These are phyloP conservation scores for Eucalyptus cloeziana DNA, from an alignment of 345 rosid genomes.

Conservation along the genomic window DNA sequence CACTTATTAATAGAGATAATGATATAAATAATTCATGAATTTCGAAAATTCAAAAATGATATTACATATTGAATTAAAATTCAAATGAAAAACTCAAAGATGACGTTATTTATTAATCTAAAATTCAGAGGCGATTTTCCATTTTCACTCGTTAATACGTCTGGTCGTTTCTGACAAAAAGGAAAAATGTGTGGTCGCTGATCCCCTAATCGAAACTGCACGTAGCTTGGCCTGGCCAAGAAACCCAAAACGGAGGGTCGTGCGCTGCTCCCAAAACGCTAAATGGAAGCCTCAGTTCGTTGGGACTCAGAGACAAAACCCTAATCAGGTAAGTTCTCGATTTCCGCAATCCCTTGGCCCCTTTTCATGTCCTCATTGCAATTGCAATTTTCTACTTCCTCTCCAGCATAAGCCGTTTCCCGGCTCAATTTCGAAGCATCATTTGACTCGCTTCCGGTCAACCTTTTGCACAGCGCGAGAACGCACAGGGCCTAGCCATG, in stretches of 20 bases:
- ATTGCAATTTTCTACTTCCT: neutral
- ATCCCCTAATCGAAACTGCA: neutral
- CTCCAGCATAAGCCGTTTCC: neutral
- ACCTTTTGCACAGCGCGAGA: neutral
- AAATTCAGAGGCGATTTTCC: too few relatives aligned
- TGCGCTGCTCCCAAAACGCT: neutral
- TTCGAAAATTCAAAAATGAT: too few relatives aligned
- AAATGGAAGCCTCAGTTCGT: neutral
- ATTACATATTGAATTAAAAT: accelerated
- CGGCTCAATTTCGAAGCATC: neutral
- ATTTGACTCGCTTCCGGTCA: neutral
- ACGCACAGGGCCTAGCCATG: neutral
- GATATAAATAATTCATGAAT: too few relatives aligned
- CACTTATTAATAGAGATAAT: accelerated
- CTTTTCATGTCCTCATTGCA: neutral
- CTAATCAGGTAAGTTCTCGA: neutral
- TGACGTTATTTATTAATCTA: too few relatives aligned
- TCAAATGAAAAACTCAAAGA: too few relatives aligned
- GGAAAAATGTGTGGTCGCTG: neutral
- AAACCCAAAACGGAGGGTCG: neutral
- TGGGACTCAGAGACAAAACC: neutral
- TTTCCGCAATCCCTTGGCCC: neutral
- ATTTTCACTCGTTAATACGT: neutral
- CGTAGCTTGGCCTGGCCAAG: neutral
- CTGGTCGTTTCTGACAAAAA: too few relatives aligned